Evolutionary conservation across 164 flowering plant genomes (phyloP).

Genomic region (Kalanchoe fedtschenkoi): DNA sequence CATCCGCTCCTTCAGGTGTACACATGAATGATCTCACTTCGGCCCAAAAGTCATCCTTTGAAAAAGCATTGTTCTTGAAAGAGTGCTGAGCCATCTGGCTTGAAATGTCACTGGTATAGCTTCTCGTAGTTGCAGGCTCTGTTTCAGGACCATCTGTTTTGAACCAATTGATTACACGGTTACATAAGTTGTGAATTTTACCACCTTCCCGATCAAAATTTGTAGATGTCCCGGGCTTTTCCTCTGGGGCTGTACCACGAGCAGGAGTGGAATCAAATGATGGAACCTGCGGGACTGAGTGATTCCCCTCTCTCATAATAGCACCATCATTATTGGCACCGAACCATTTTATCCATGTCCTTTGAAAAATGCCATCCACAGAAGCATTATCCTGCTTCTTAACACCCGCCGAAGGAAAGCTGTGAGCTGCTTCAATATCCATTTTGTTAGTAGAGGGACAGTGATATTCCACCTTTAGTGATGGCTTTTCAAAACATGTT

Average conservation of each 20-base stretch:
- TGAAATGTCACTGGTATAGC: conserved; percentile 1
- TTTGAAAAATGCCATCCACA: conserved; percentile 28
- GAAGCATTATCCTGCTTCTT: conserved; percentile 16
- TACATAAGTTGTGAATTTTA: conserved; percentile 9
- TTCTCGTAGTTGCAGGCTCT: conserved; percentile 10
- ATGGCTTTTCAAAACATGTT: conserved; percentile 3
- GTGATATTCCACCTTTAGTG: conserved; percentile 1
- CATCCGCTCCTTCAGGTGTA: conserved; percentile 28
- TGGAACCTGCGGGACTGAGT: conserved; percentile 8
- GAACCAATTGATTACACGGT: conserved; percentile 23
- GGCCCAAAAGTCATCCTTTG: conserved; percentile 43
- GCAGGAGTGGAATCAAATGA: conserved; percentile 13
- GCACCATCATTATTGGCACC: conserved; percentile 11
- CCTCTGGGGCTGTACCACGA: conserved; percentile 10
- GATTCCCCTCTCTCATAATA: background rate
- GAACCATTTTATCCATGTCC: conserved; percentile 35
- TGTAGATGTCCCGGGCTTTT: conserved; percentile 8
- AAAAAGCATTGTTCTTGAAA: conserved; percentile 24
- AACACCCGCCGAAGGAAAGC: conserved; percentile 3
- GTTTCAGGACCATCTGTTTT: conserved; percentile 16
- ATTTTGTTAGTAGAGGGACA: conserved; percentile 8
- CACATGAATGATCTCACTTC: conserved; percentile 41
- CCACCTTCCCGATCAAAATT: background rate
- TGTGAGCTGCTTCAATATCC: conserved; percentile 7
- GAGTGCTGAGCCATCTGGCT: background rate